Percentiles rank a stretch among this genome's conserved stretches.
Evolutionary conservation across 176 grass and related monocot species (phyloP).

Genomic region (Miscanthus lutarioriparius): DNA sequence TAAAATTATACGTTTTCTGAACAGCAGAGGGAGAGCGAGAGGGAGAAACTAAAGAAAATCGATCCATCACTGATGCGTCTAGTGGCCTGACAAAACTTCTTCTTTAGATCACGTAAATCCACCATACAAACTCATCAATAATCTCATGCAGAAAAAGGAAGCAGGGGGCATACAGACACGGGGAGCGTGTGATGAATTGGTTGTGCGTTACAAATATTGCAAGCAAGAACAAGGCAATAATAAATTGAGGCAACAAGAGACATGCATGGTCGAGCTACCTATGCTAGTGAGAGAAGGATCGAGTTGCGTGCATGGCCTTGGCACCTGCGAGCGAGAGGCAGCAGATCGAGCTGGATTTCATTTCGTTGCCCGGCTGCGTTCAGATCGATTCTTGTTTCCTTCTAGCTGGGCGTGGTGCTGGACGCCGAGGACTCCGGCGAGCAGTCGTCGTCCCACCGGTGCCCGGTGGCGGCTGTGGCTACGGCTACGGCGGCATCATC

Average conservation of each 20-base stretch:
- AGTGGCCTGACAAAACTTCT: background rate
- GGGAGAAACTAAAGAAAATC: background rate
- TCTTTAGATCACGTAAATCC: slow-evolving; percentile 1
- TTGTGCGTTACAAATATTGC: slow-evolving; percentile 8
- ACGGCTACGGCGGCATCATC: background rate
- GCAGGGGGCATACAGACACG: background rate
- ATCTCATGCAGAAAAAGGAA: slow-evolving; percentile 19
- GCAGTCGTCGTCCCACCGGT: background rate
- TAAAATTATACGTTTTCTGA: background rate
- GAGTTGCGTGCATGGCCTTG: background rate
- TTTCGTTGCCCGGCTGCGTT: background rate
- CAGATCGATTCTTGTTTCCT: background rate
- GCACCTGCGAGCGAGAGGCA: background rate
- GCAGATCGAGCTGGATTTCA: background rate
- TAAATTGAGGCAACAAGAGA: slow-evolving; percentile 7
- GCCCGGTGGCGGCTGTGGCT: background rate
- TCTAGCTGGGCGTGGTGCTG: slow-evolving; percentile 37
- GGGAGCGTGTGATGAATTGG: background rate
- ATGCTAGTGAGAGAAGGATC: background rate
- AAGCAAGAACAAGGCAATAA: background rate
- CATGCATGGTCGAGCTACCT: background rate
- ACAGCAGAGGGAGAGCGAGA: background rate
- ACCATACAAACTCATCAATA: slow-evolving; percentile 14
- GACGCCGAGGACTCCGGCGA: slow-evolving; percentile 49
- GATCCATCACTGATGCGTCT: too few relatives aligned